Base-by-base conservation (phyloP, 192 early-diverging fungal species). In the Podila epicladia region DNA sequence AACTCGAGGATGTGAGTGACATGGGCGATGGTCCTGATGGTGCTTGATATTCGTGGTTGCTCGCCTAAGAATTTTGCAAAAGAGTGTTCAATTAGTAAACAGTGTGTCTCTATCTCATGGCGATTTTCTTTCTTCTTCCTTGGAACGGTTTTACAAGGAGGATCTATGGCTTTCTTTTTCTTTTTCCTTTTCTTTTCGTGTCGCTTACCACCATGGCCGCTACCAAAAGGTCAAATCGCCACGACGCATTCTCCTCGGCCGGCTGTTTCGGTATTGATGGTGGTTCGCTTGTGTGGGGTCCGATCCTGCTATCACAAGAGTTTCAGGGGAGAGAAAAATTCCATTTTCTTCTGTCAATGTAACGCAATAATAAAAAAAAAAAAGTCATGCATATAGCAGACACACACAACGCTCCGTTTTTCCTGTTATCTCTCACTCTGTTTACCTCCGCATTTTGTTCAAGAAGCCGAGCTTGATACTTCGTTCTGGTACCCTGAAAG, bases 391-490 rank as follows among this genome's bases (percentile, higher is more conserved):
- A 29, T 5, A 29, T 8, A 9, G 5, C 13, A 13, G 2, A 60
- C 26, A 4, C 15, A 60, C 8, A 32, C 15, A 31, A 17, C 31
- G 59, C 26, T 60, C 55, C n/a, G 55, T 28, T n/a, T 29, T 45
- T 35, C 37, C 62, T 22, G 62, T 22, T 63, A 13, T 22, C 35
- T 26, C 19, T 24, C 35, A 5, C 5, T 35, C 7, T 6, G 17
- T 64, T 59, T 77, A 87, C 86, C 70, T 82, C 69, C 65, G 66
- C 17, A 66, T 65, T 29, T 79, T 75, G 58, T 85, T 68, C 5
- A 84, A 65, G 67, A 84, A 84, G 61, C 75, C 71, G 17, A 78
- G 58, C 50, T 87, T 83, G 45, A 87, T 82, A 26, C 75, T 74
- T 13, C 71, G 26, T 55, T 72, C 82, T n/a, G 86, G 84, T 9